Evolutionary conservation across 202 grass and related monocot species (phyloP), one percentile per base, ranked within the genome.

Genomic region (Thinopyrum obtusiflorum): DNA sequence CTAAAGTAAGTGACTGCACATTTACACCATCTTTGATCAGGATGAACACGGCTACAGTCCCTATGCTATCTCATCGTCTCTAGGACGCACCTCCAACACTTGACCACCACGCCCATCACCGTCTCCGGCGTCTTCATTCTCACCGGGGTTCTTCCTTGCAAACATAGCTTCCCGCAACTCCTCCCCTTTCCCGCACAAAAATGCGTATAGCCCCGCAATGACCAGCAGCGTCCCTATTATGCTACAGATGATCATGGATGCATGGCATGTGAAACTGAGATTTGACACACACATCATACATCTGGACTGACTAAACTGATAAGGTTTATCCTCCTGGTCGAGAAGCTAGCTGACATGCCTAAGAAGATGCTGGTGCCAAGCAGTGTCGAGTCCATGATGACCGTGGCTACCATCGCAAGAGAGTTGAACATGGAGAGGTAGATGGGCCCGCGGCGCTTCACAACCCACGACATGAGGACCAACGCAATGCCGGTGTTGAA

Each of bases 351-450:
- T 13, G 36, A 81, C 85, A 77, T 85, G 4, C 77, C 85, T 15
- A 91, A 4, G 14, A 46, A 84, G 68, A 91, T 51, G 31, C n/a
- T 68, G 20, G 78, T 68, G 53, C 89, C 85, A 2, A 87, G 65
- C 2, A 84, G 17, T 1, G 80, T 33, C 5, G 29, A 82, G n/a
- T 87, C 76, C 2, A 77, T n/a, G 11, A 78, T 12, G 1, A 55
- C 40, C 0, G 63, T 76, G 2, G 68, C 21, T 29, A 87, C 63
- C 51, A 87, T 17, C 0, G 85, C 31, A 4, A 91, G 23, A 1
- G 89, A 85, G 26, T 85, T 87, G 85, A 91, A 87, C 47, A 82
- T 77, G 0, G 76, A 42, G 14, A 82, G 89, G 79, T 91, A 91
- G 4, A 75, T 77, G 0, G 89, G 89, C 6, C 85, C 76, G 0